Base-by-base conservation (phyloP, 179 eudicot genomes). In the Actinidia chinensis region DNA sequence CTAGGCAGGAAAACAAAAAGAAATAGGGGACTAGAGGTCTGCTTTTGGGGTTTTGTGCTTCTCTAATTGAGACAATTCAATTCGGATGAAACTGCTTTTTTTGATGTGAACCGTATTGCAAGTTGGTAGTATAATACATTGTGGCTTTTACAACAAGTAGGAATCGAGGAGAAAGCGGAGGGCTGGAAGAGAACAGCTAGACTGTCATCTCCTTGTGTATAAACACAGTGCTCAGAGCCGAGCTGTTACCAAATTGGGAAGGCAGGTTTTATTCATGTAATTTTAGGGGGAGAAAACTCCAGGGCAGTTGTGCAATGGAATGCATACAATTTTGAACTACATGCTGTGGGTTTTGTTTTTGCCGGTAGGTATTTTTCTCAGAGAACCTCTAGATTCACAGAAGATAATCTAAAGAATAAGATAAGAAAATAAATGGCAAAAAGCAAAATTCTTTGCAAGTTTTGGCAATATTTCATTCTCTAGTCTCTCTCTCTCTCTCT, bases 1-100 rank as follows among this genome's bases (percentile, higher is more conserved):
- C 82, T 73, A 13, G 78, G 74, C 52, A 80, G 86, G 79, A 84
- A 89, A 84, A 36, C 68, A 56, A 86, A 79, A 79, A 84, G 79
- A 67, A 83, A 79, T 61, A 87, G 83, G 82, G 90, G 86, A 71
- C 43, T 80, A n/a, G 90, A 86, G 76, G 79, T 83, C 40, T 88
- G 80, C 84, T 73, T 47, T 55, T 43, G 46, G 44, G 23, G 9
- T 23, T 47, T 48, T 48, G n/a, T 61, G 61, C 6, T 76, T 64
- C 71, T 76, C 61, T 51, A 65, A 12, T 50, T 48, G 71, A 33
- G 61, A 17, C 15, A 28, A 47, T 18, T 18, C 11, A 50, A 48
- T 47, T 28, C 17, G 23, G 59, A 61, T 10, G 55, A 68, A 51
- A 44, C 18, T 76, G 23, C 71, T 28, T 33, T 48, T 48, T 25